Conservation (phyloP, 257 asterid genomes). For the Paraleonurus japonicus region DNA sequence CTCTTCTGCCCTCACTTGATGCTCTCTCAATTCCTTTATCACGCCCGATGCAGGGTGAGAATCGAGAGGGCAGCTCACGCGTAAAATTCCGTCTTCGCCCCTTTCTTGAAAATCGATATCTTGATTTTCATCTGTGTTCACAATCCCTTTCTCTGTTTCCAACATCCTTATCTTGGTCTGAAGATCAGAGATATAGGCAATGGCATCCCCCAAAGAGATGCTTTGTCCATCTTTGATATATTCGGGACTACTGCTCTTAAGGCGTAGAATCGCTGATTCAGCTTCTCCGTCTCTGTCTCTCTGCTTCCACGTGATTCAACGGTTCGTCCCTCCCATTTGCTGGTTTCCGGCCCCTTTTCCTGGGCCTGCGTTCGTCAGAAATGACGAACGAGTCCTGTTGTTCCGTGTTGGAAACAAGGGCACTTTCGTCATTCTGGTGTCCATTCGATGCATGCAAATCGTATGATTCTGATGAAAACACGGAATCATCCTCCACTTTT, state of each 20-base stretch:
- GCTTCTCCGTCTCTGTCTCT: slow-evolving; percentile 97
- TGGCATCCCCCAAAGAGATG: slow-evolving; percentile 90
- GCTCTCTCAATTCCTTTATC: slow-evolving; percentile 67
- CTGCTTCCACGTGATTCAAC: slow-evolving; percentile 86
- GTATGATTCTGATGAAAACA: slow-evolving; percentile 46
- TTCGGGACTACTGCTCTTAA: slow-evolving; percentile 87
- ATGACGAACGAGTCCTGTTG: slow-evolving; percentile 42
- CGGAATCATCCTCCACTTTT: slow-evolving; percentile 59
- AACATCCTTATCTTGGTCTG: slow-evolving; percentile 63
- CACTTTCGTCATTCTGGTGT: slow-evolving; percentile 44
- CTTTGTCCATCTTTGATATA: slow-evolving; percentile 94
- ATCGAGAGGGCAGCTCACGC: slow-evolving; percentile 67
- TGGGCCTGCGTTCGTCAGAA: slow-evolving; percentile 66
- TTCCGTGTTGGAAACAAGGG: slow-evolving; percentile 28
- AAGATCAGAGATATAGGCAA: slow-evolving; percentile 80
- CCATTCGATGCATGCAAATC: slow-evolving; percentile 32
- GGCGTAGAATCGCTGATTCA: slow-evolving; percentile 84
- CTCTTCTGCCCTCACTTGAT: slow-evolving; percentile 56
- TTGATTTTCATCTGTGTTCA: slow-evolving; percentile 25
- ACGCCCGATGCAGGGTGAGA: slow-evolving; percentile 75
- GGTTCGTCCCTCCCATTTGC: slow-evolving; percentile 95
- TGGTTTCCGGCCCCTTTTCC: slow-evolving; percentile 85
- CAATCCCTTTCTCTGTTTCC: slow-evolving; percentile 66
- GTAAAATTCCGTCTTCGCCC: slow-evolving; percentile 59
- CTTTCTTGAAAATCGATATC: slow-evolving; percentile 75